Conservation (phyloP, 2,329 filamentous ascomycete species). For the Tolypocladium guangdongense region DNA sequence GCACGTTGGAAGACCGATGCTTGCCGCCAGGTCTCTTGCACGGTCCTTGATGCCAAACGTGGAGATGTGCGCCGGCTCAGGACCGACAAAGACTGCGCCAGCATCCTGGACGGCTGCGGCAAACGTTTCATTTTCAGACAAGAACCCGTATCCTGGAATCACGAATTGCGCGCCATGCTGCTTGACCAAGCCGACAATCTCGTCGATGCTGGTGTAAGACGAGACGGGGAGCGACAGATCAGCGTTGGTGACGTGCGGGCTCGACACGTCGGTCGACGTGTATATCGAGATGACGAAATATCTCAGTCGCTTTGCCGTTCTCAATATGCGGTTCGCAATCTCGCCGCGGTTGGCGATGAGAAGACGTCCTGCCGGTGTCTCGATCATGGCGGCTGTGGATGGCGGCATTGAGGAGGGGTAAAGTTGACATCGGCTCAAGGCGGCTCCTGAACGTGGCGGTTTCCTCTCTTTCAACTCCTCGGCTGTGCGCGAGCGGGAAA, state of each 20-base stretch:
- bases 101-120: slow-evolving; percentile 37
- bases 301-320: slow-evolving; percentile 37
- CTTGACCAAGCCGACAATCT: slow-evolving; percentile 23
- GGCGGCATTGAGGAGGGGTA: too few species aligned
- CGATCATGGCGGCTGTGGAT: not conserved
- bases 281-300: slow-evolving; percentile 6
- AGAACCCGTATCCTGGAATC: slow-evolving; percentile 20
- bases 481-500: too few species aligned
- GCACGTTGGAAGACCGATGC: slow-evolving; percentile 30
- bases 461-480: too few species aligned
- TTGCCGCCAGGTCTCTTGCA: slow-evolving; percentile 40
- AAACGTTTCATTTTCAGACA: slow-evolving; percentile 32
- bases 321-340: slow-evolving; percentile 7
- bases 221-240: not conserved
- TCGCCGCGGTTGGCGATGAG: slow-evolving; percentile 18
- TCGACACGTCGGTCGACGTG: not conserved
- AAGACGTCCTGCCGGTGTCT: not conserved
- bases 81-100: slow-evolving; percentile 46
- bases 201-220: slow-evolving; percentile 6
- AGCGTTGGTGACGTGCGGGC: not conserved
- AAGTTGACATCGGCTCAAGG: not conserved
- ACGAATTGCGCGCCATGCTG: slow-evolving; percentile 39
- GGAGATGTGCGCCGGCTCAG: slow-evolving; percentile 37
- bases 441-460: too few species aligned
- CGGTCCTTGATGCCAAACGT: slow-evolving; percentile 40